phyloP scores from a whole-genome alignment of 768 basidiomycete genomes.

The Boletus subparvulus region DNA sequence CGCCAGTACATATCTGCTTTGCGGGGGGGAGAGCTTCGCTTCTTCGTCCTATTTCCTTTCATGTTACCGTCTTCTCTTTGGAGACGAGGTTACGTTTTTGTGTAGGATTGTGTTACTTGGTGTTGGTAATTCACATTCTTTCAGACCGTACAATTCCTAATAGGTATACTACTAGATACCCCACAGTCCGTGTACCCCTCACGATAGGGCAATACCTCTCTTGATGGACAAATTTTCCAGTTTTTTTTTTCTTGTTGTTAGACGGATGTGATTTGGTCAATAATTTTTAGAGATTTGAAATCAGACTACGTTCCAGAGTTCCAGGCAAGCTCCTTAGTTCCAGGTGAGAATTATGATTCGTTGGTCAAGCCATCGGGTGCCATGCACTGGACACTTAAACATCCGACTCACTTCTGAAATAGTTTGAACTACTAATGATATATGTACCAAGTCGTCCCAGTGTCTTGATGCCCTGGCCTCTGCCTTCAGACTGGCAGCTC shows the following conservation, averaged over 20 bases:
- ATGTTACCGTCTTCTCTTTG: background rate
- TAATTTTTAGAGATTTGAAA: too few species aligned
- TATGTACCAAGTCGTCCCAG: too few species aligned
- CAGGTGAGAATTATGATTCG: too few species aligned
- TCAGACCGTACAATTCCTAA: background rate
- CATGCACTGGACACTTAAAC: background rate
- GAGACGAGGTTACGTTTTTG: background rate
- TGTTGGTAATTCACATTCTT: background rate
- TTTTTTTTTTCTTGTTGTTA: background rate
- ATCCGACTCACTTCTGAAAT: too few species aligned
- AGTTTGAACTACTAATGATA: too few species aligned
- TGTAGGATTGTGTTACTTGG: background rate
- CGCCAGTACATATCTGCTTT: background rate
- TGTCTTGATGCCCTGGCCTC: too few species aligned
- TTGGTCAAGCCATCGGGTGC: too few species aligned
- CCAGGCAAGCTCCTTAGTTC: too few species aligned
- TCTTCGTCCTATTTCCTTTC: background rate
- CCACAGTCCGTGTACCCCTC: background rate
- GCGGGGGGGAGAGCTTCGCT: background rate
- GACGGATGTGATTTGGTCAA: too few species aligned
- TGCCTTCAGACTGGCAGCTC: too few species aligned
- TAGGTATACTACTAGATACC: background rate
- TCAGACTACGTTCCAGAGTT: too few species aligned
- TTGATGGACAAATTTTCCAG: background rate
- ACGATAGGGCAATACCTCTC: background rate